Evolutionary conservation across 2,329 filamentous ascomycete genomes (phyloP), one percentile per base, ranked within the genome.

Genomic region (Apiospora sp.): DNA sequence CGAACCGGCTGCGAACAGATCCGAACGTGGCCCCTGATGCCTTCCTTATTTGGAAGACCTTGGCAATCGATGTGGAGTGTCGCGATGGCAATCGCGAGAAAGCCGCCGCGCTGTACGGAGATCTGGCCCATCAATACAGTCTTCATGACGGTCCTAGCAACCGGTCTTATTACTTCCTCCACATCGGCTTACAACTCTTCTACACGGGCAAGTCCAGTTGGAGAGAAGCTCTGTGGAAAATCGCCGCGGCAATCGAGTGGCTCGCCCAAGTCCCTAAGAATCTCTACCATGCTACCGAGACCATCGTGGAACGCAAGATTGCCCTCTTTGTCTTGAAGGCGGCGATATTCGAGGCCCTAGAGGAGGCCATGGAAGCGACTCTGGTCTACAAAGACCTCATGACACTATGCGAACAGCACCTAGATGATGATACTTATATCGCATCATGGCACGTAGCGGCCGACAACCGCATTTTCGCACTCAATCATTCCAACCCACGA

Each of bases 21-120:
- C 10, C 3, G 3, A 10, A 10, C 22, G 19, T 24, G 34, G 30
- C 19, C 12, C 58, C 58, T 2, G 58, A 64, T 30, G 34, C 34
- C 58, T 64, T 41, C 34, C 58, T 64, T 19, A 41, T 64, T 10
- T 64, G 58, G 58, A 41, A 64, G 58, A 64, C 58, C 2, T 22
- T 64, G 34, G 58, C 58, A 13, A 10, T 19, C 34, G 58, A 64
- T 13, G 58, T 64, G 22, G 22, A 41, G 12, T 64, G 34, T 19
- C 58, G 58, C 58, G 19, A 64, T 8, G 19, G 10, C 19, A 7
- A 12, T 19, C 3, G 10, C 19, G 2, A 3, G 8, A 64, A 13
- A 19, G 34, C 34, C 8, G 58, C 22, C 34, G 7, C 19, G 10
- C 58, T 64, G 7, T 64, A 64, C 10, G 19, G 34, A 19, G 30